Conservation (phyloP, 2,329 filamentous ascomycete species). For the Fusarium bactridioides region DNA sequence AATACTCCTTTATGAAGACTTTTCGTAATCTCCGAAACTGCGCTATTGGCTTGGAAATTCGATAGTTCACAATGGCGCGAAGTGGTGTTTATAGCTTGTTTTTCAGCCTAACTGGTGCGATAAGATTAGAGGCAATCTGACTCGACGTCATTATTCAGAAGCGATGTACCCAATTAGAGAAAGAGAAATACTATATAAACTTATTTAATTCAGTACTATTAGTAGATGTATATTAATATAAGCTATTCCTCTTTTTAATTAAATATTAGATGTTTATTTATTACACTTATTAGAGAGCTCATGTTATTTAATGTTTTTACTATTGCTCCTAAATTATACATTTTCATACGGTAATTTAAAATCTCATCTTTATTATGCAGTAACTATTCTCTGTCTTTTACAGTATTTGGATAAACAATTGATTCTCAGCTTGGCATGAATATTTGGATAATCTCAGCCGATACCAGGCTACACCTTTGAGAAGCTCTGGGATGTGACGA, state of each 20-base stretch:
- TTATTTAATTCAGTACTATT: fast-evolving
- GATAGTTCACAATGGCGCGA: not conserved
- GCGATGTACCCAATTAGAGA: fast-evolving
- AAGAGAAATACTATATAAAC: not conserved
- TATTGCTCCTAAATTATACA: fast-evolving
- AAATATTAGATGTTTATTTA: no score
- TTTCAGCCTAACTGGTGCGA: not conserved
- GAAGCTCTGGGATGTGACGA: not conserved
- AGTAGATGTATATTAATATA: no score
- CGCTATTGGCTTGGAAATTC: not conserved
- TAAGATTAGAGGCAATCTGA: not conserved
- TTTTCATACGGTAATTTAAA: fast-evolving
- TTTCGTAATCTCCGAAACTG: not conserved
- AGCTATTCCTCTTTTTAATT: fast-evolving
- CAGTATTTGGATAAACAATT: not conserved
- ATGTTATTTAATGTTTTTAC: no score
- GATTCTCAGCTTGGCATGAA: fast-evolving
- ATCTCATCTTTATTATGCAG: not conserved
- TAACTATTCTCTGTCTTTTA: not conserved
- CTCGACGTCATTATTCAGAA: not conserved
- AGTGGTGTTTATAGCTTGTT: not conserved
- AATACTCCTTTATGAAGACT: not conserved
- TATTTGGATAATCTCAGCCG: not conserved
- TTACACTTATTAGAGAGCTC: no score
- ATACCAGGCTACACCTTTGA: not conserved